A percentile compares a stretch with the other conserved stretches of the same genome.
Conservation (phyloP, 441 rosid species). For the Populus hybrid region DNA sequence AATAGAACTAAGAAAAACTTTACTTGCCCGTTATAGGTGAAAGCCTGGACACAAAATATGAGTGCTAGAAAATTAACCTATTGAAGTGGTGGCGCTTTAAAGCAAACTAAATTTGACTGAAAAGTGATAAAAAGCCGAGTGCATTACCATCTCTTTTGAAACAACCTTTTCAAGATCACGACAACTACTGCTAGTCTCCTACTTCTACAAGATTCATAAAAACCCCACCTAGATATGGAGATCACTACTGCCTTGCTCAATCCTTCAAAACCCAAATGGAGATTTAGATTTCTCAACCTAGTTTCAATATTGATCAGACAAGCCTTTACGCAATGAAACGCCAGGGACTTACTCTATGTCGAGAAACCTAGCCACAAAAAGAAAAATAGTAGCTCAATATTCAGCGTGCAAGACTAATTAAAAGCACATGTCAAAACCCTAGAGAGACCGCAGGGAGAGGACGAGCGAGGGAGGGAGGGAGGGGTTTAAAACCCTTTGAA, state of each 20-base stretch:
- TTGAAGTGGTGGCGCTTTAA: conserved; percentile 15
- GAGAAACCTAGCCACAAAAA: background rate
- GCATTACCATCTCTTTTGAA: conserved; percentile 25
- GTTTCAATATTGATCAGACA: background rate
- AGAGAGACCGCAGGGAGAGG: background rate
- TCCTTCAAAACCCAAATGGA: background rate
- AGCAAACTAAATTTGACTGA: conserved; percentile 36
- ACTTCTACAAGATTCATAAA: background rate
- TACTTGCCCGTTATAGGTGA: background rate
- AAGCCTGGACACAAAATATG: conserved; percentile 2
- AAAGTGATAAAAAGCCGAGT: conserved; percentile 22
- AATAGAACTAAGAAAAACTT: background rate
- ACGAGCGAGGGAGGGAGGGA: background rate
- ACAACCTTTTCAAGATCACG: conserved; percentile 27
- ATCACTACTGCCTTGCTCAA: background rate
- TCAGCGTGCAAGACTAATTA: background rate
- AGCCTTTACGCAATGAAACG: background rate
- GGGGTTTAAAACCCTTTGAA: background rate
- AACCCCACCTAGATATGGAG: background rate
- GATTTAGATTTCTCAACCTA: background rate
- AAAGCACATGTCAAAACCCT: background rate
- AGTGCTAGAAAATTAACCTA: background rate
- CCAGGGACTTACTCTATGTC: background rate
- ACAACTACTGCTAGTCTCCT: background rate
- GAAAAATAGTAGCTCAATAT: background rate